Base-by-base conservation (phyloP, 495 filamentous ascomycete species). In the Elaphomyces granulatus region DNA sequence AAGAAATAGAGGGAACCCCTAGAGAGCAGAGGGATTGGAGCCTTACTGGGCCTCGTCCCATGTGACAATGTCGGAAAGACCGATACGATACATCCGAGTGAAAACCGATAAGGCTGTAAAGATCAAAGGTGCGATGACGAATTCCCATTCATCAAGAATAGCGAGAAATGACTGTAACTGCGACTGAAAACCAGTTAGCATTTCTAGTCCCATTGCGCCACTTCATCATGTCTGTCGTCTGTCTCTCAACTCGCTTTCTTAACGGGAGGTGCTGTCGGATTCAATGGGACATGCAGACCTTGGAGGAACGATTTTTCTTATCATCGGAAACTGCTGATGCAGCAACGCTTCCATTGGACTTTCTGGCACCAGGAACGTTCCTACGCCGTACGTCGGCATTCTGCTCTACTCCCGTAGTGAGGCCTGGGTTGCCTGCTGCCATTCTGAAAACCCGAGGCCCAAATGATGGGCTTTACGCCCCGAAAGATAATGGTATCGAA, bases 11-110 rank as follows among this genome's bases (percentile, higher is more conserved):
- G 31, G 32, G 21, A 32, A n/a, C n/a, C 20, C 33, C 31, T 16
- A 34, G 15, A 42, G 28, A 15, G 41, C 35, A 42, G 32, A 15
- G 38, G 14, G 7, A 34, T 41, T 15, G 20, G 36, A 16, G 20
- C 44, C 80, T 66, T 77, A 93, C 84, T 94, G 87, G 41, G 87
- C 87, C 72, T 94, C 87, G 62, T 98, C 90, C 90, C 90, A 98
- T 23, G 90, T 98, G 23, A 98, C 90, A 53, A 98, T 94, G 44
- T 81, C 74, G 37, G 90, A 96, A 42, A 87, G 70, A 38, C 90
- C 90, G 58, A 98, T 96, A 63, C 82, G 92, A 60, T 83, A 96
- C 64, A 94, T 68, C 43, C 90, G 78, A 36, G 92, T 98, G 67
- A 95, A 95, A 65, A 94, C 79, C 35, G 92, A 77, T 20, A 94